Percentiles rank a stretch among this genome's conserved stretches.
Evolutionary conservation across 805 yeast species (phyloP).

Genomic region (Wickerhamiella azymoides): DNA sequence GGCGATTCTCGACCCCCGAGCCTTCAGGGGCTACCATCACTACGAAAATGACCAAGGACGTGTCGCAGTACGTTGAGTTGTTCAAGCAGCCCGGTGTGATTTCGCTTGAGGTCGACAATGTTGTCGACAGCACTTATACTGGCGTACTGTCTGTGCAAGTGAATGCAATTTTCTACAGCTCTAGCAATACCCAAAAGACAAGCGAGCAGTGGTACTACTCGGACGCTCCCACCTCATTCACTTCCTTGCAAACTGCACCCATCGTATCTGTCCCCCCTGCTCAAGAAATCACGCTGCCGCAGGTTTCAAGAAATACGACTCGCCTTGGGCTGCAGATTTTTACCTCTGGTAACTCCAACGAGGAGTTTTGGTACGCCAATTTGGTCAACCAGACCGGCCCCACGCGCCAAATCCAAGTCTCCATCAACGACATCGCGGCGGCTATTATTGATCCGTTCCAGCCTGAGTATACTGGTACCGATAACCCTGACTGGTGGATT

Average conservation of each 20-base stretch:
- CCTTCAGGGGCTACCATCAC: slow-evolving; percentile 40
- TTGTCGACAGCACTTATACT: slow-evolving; percentile 35
- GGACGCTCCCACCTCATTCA: slow-evolving; percentile 5
- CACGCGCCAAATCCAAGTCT: slow-evolving; percentile 46
- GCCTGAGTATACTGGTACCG: slow-evolving; percentile 68
- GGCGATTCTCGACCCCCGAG: slow-evolving; percentile 69
- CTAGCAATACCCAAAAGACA: background rate
- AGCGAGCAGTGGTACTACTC: slow-evolving; percentile 10
- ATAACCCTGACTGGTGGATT: slow-evolving; percentile 66
- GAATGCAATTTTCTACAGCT: slow-evolving; percentile 36
- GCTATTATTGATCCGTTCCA: slow-evolving; percentile 57
- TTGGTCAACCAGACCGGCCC: slow-evolving; percentile 13
- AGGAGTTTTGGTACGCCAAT: slow-evolving; percentile 66
- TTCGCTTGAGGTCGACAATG: slow-evolving; percentile 52
- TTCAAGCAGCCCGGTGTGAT: slow-evolving; percentile 32
- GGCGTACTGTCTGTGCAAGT: slow-evolving; percentile 48
- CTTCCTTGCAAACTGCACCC: slow-evolving; percentile 1
- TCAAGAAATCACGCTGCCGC: slow-evolving; percentile 12
- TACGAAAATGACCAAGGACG: slow-evolving; percentile 48
- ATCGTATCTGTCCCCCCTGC: slow-evolving; percentile 1
- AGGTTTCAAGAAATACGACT: slow-evolving; percentile 41
- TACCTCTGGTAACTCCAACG: slow-evolving; percentile 63
- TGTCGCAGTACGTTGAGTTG: slow-evolving; percentile 40
- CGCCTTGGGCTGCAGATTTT: slow-evolving; percentile 43
- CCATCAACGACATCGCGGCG: slow-evolving; percentile 42